These are phyloP conservation scores for Lachnellula cervina DNA, from an alignment of 2,329 filamentous ascomycete genomes.

Conservation along the genomic window DNA sequence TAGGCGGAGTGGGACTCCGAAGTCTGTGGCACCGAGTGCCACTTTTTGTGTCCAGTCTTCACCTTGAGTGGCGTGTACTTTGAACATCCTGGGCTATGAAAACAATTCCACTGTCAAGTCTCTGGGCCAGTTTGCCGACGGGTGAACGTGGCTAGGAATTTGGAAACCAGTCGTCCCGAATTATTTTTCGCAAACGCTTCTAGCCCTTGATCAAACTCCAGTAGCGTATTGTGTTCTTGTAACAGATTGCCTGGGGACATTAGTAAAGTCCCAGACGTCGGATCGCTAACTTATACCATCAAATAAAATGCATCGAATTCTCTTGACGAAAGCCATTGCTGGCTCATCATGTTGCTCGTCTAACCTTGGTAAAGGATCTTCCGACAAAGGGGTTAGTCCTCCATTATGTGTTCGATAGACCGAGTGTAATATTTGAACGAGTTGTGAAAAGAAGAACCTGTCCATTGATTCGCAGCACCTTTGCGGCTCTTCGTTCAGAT, in stretches of 20 bases:
- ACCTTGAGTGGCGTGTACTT: no score
- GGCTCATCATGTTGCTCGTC: constrained; percentile 2
- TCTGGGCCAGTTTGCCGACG: constrained; percentile 14
- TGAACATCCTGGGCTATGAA: no score
- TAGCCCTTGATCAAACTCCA: neutral
- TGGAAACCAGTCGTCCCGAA: constrained; percentile 26
- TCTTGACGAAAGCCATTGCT: constrained; percentile 4
- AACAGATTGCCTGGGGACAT: neutral
- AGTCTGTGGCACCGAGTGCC: no score
- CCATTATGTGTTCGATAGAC: constrained; percentile 16
- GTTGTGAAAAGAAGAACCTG: constrained; percentile 8
- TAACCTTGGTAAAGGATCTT: neutral
- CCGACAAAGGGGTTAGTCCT: constrained; percentile 13
- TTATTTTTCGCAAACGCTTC: constrained; percentile 5
- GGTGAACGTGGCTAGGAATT: constrained; percentile 43
- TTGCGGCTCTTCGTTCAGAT: constrained; percentile 1
- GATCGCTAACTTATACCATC: neutral
- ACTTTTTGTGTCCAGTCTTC: no score
- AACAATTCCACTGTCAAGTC: neutral
- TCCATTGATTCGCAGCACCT: constrained; percentile 8
- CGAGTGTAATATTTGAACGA: constrained; percentile 17
- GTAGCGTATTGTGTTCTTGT: constrained; percentile 1
- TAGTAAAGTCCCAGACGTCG: neutral
- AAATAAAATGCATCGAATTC: constrained; percentile 2
- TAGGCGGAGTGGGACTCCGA: no score